A percentile compares a stretch with the other conserved stretches of the same genome.
phyloP scores from a whole-genome alignment of 2,329 filamentous ascomycete genomes.

The Xylariaceae sp. region DNA sequence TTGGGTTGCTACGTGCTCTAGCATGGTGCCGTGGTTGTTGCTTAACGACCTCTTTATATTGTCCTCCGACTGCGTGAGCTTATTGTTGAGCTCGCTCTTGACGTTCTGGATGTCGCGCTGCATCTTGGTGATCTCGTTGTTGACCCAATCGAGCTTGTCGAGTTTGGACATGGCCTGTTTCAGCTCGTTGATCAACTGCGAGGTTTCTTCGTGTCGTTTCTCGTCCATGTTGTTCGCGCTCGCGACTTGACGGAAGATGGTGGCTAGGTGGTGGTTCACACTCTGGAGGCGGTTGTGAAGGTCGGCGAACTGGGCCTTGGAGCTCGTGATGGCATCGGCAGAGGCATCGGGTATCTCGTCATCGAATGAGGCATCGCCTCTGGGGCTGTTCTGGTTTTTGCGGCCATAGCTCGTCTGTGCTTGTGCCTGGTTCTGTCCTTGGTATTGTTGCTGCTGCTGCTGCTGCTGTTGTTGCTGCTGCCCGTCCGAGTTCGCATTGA shows the following conservation, averaged over 20 bases:
- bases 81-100: constrained; percentile 60
- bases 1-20: constrained; percentile 54
- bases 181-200: constrained; percentile 55
- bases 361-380: constrained; percentile 45
- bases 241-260: constrained; percentile 65
- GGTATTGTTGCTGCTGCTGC: constrained; percentile 44
- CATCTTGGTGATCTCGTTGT: constrained; percentile 57
- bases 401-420: constrained; percentile 38
- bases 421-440: constrained; percentile 44
- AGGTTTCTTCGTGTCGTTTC: constrained; percentile 62
- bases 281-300: constrained; percentile 83
- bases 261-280: constrained; percentile 71
- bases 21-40: constrained; percentile 57
- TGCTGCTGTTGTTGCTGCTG: constrained; percentile 36
- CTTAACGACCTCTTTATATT: constrained; percentile 59
- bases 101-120: constrained; percentile 66
- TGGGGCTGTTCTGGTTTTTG: constrained; percentile 29
- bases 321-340: constrained; percentile 56
- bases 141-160: constrained; percentile 52
- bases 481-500: constrained; percentile 43
- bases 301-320: constrained; percentile 76
- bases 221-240: constrained; percentile 59
- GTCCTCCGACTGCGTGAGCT: constrained; percentile 58
- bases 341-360: constrained; percentile 55
- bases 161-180: constrained; percentile 52